phyloP scores from a whole-genome alignment of 2,329 filamentous ascomycete genomes.

The Xylaria arbuscula region DNA sequence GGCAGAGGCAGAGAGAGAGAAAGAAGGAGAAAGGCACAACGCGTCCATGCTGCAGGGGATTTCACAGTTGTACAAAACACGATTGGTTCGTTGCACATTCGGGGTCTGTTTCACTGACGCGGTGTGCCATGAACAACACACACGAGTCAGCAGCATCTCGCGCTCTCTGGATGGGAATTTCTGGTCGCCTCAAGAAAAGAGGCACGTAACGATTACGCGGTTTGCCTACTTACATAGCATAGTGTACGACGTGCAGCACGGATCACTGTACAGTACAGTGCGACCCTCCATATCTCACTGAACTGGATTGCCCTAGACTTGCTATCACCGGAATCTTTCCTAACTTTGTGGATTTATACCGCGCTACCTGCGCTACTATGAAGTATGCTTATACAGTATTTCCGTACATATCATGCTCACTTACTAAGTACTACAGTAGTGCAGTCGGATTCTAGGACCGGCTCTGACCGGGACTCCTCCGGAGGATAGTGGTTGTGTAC shows the following conservation, averaged over 20 bases:
- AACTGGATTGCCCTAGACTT: background rate
- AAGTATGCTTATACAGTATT: slow-evolving; percentile 1
- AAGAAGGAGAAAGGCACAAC: background rate
- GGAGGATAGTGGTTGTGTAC: background rate
- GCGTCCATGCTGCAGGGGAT: slow-evolving; percentile 18
- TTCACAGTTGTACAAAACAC: slow-evolving; percentile 10
- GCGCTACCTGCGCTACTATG: too few species aligned
- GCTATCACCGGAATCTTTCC: background rate
- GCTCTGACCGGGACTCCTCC: background rate
- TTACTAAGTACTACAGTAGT: background rate
- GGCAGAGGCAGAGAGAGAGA: background rate
- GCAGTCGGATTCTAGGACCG: background rate
- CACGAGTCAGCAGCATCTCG: slow-evolving; percentile 24
- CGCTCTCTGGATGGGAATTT: slow-evolving; percentile 19
- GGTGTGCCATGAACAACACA: slow-evolving; percentile 20
- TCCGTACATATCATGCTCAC: background rate
- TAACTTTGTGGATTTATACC: too few species aligned
- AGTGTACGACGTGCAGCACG: background rate
- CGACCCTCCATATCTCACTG: background rate
- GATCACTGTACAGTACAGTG: background rate
- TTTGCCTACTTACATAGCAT: background rate
- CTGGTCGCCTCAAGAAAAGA: background rate
- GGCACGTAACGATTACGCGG: slow-evolving; percentile 11
- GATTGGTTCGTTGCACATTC: slow-evolving; percentile 14
- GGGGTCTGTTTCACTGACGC: background rate